phyloP scores from a whole-genome alignment of 169 alveolate genomes.

The Plasmodium yoelii region DNA sequence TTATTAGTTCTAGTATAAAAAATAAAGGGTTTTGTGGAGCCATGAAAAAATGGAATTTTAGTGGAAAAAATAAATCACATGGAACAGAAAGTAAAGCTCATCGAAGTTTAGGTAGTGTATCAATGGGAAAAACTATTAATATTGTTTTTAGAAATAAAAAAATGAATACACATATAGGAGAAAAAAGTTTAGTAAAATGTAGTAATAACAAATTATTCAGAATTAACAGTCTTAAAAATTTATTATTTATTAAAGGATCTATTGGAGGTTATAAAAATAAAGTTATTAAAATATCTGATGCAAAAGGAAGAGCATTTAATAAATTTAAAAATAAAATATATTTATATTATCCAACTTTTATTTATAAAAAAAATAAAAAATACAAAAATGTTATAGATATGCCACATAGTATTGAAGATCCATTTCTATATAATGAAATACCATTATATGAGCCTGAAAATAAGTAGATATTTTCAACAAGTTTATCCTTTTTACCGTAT shows the following conservation, averaged over 20 bases:
- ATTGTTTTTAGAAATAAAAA: slow-evolving; percentile 89
- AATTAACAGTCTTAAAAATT: slow-evolving; percentile 86
- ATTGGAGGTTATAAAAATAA: slow-evolving; percentile 86
- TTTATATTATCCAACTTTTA: slow-evolving; percentile 88
- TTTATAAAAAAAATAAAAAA: slow-evolving; percentile 76
- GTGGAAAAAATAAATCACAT: slow-evolving; percentile 88
- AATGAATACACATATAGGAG: slow-evolving; percentile 92
- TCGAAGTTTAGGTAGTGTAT: slow-evolving; percentile 89
- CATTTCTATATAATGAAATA: slow-evolving; percentile 82
- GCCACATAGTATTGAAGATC: slow-evolving; percentile 78
- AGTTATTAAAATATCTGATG: slow-evolving; percentile 88
- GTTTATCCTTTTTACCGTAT: background rate
- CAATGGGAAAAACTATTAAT: slow-evolving; percentile 88
- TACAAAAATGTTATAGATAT: slow-evolving; percentile 79
- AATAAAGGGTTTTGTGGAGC: slow-evolving; percentile 91
- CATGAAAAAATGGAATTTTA: slow-evolving; percentile 90
- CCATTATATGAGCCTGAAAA: slow-evolving; percentile 80
- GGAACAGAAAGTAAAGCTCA: slow-evolving; percentile 91
- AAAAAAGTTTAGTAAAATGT: slow-evolving; percentile 85
- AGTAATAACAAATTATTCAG: slow-evolving; percentile 88
- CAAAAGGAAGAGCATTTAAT: slow-evolving; percentile 87
- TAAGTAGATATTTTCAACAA: background rate
- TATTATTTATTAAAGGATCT: slow-evolving; percentile 87
- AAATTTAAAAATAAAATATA: slow-evolving; percentile 82
- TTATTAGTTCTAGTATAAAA: slow-evolving; percentile 89